Evolutionary conservation across 352 stramenopile genomes (phyloP).

Genomic region (Pythium sukuiense): DNA sequence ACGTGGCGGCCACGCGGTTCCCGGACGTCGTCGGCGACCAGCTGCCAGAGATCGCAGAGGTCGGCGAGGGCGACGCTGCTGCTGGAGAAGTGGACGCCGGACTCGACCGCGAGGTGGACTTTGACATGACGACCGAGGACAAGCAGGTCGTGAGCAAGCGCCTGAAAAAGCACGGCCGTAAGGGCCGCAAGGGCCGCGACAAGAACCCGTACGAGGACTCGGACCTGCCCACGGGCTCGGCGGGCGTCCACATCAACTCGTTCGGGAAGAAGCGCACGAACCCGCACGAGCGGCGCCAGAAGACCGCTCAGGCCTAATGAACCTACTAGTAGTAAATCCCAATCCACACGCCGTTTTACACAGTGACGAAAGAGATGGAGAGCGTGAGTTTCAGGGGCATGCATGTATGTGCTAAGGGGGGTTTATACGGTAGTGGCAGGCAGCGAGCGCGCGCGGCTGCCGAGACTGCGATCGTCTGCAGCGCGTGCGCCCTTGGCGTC

Average conservation of each 20-base stretch:
- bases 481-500: not conserved
- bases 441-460: not conserved
- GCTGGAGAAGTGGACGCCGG: slow-evolving; percentile 20
- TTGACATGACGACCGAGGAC: slow-evolving; percentile 70
- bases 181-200: slow-evolving; percentile 94
- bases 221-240: slow-evolving; percentile 54
- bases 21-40: slow-evolving; percentile 39
- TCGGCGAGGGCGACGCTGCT: slow-evolving; percentile 22
- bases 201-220: slow-evolving; percentile 96
- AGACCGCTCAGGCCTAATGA: slow-evolving; percentile 4
- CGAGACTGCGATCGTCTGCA: slow-evolving; percentile 17
- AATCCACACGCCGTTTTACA: not conserved
- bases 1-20: slow-evolving; percentile 56
- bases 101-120: slow-evolving; percentile 46
- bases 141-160: slow-evolving; percentile 77
- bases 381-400: not conserved
- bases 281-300: slow-evolving; percentile 42
- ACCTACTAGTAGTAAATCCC: slow-evolving; percentile 5
- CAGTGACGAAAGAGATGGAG: too few relatives aligned
- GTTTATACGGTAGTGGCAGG: slow-evolving; percentile 4
- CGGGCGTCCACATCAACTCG: slow-evolving; percentile 64
- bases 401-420: not conserved
- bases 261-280: slow-evolving; percentile 77
- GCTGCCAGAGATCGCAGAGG: slow-evolving; percentile 6
- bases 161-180: slow-evolving; percentile 95